Base-by-base conservation (phyloP, 1,284 basidiomycete species). In the Testicularia cyperi region DNA sequence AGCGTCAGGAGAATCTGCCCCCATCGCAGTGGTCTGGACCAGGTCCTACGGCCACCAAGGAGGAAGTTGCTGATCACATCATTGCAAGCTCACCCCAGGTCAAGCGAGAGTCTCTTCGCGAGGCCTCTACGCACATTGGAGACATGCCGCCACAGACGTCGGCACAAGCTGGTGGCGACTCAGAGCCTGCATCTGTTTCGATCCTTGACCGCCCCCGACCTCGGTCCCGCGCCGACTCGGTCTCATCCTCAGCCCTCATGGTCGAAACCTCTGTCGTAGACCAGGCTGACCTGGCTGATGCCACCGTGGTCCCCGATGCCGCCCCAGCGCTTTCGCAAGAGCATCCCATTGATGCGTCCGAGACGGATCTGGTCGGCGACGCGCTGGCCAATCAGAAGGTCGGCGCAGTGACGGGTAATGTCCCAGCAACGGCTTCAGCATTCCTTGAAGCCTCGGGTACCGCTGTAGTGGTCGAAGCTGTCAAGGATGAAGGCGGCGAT, bases 1-100 rank as follows among this genome's bases (percentile, higher is more conserved):
- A 69, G 39, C 49, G 66, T 19, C 68, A 71, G 36, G 67, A 71
- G 43, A 67, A 60, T 24, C 47, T 70, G 13, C 57, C 67, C 1
- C 67, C 67, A 6, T 58, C 57, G 10, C 45, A 62, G 19, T 68
- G 65, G 65, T 38, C 46, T 15, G 60, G 56, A 10, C 61, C 62
- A 2, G 61, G 65, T 10, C 62, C 62, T 7, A 36, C 43, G 9
- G 66, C 66, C 22, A 51, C 44, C 26, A 55, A 55, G n/a, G 47
- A 56, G 14, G 57, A 65, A 18, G 60, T 70, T 16, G 38, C 45
- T 8, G 48, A 61, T 20, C 64, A 67, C 22, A 51, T 67, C 38
- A 54, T 51, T 25, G 45, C 52, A 15, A 44, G 38, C 7, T 41
- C 58, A 2, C 41, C 44, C 19, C 23, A 37, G 30, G 43, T 35